phyloP scores from a whole-genome alignment of 2,329 filamentous ascomycete species.

The Pestalotiopsis sp. region DNA sequence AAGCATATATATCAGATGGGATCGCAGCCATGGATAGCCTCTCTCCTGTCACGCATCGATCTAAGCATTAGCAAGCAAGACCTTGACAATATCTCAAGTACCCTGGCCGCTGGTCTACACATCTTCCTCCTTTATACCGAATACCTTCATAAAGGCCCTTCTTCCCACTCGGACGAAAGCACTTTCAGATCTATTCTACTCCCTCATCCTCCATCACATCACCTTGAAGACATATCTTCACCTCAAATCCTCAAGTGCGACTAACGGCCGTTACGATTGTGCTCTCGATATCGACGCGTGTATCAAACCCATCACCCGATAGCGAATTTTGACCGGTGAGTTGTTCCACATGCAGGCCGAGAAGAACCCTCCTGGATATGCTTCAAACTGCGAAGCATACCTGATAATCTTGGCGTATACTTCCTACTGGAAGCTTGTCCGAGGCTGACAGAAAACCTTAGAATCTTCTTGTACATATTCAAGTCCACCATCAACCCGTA shows the following conservation, averaged over 20 bases:
- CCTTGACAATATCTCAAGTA: not conserved
- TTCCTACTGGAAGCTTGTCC: not conserved
- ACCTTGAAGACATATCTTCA: not conserved
- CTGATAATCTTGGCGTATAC: not conserved
- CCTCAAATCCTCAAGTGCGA: not conserved
- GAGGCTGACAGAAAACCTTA: not conserved
- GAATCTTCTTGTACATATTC: not conserved
- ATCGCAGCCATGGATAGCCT: constrained; percentile 21
- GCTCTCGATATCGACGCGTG: not conserved
- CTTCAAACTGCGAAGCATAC: not conserved
- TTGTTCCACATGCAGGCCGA: not conserved
- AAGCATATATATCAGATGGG: constrained; percentile 16
- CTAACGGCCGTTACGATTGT: constrained; percentile 12
- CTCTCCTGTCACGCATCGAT: constrained; percentile 5
- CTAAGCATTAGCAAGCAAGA: not conserved
- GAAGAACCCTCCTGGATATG: not conserved
- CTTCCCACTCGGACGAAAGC: constrained; percentile 13
- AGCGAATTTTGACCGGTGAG: not conserved
- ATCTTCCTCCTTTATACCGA: constrained; percentile 15
- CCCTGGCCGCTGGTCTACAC: constrained; percentile 16
- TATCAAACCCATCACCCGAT: not conserved
- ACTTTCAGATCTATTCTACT: constrained; percentile 8
- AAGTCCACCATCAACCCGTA: not conserved
- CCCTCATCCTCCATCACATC: not conserved
- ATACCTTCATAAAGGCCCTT: constrained; percentile 21